Percentiles rank a stretch among this genome's conserved stretches.
Conservation (phyloP, 148 eudicot species). For the Amaranthus cruentus region DNA sequence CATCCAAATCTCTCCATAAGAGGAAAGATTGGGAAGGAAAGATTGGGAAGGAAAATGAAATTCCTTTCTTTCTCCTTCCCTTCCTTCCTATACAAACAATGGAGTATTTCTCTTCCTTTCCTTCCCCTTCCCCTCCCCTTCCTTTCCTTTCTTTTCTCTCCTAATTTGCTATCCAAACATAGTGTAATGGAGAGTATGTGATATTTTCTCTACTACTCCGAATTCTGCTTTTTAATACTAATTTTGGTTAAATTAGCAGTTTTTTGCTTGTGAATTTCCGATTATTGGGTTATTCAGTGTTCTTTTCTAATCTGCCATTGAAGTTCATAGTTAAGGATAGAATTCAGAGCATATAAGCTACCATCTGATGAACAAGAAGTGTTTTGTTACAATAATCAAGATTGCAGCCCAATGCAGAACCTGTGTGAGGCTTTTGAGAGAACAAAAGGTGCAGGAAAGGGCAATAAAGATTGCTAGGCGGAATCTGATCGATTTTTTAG, state of each 20-base stretch:
- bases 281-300: neutral
- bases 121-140: too few relatives aligned
- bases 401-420: slow-evolving; percentile 69
- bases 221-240: slow-evolving; percentile 6
- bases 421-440: slow-evolving; percentile 59
- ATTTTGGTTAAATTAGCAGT: neutral
- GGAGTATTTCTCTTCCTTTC: too few relatives aligned
- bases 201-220: neutral
- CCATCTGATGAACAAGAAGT: slow-evolving; percentile 73
- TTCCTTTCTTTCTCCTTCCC: too few relatives aligned
- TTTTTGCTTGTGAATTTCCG: neutral
- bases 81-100: too few relatives aligned
- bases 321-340: neutral
- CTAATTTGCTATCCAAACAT: too few relatives aligned
- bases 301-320: neutral
- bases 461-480: slow-evolving; percentile 91
- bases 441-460: slow-evolving; percentile 89
- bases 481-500: slow-evolving; percentile 68
- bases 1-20: too few relatives aligned
- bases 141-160: too few relatives aligned
- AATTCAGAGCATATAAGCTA: slow-evolving; percentile 46
- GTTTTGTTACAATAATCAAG: slow-evolving; percentile 75
- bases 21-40: too few relatives aligned
- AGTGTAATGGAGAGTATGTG: too few relatives aligned
- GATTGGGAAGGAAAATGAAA: too few relatives aligned